Conservation (phyloP, 2,329 filamentous ascomycete genomes). For the Endocalyx cinctus region DNA sequence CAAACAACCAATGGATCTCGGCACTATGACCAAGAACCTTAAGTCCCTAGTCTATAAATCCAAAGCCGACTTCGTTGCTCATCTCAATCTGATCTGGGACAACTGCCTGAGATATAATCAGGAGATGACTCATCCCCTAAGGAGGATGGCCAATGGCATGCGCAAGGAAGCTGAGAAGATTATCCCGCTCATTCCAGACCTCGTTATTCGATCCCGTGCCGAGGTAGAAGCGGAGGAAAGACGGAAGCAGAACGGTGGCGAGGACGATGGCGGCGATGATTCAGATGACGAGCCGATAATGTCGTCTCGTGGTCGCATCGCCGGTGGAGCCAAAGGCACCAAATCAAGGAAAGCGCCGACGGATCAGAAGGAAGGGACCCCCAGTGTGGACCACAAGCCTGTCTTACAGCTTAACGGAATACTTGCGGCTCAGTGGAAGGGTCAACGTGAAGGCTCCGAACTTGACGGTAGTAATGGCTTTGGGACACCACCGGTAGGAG, state of each 20-base stretch:
- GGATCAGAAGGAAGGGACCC: conserved; percentile 74
- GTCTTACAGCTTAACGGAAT: conserved; percentile 62
- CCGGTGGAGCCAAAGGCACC: conserved; percentile 72
- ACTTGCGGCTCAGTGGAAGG: conserved; percentile 52
- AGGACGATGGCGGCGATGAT: conserved; percentile 79
- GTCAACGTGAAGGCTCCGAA: conserved; percentile 70
- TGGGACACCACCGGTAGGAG: conserved; percentile 71
- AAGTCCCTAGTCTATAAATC: conserved; percentile 75
- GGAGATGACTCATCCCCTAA: conserved; percentile 77
- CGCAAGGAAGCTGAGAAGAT: conserved; percentile 96
- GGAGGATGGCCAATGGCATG: conserved; percentile 94
- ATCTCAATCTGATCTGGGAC: conserved; percentile 92
- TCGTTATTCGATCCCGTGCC: conserved; percentile 82
- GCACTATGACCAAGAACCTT: conserved; percentile 97
- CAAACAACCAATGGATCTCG: conserved; percentile 96
- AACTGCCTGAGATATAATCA: conserved; percentile 97
- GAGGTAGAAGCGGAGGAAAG: conserved; percentile 89
- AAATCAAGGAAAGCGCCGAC: conserved; percentile 72
- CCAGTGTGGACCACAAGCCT: conserved; percentile 70
- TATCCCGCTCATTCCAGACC: conserved; percentile 89
- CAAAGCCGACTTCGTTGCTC: conserved; percentile 90
- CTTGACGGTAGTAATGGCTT: conserved; percentile 82
- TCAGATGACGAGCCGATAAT: conserved; percentile 98
- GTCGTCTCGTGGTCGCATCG: conserved; percentile 89
- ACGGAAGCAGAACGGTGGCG: conserved; percentile 78